Conservation (phyloP, 225 moss, liverwort and hornwort species). For the Anthoceros angustus region DNA sequence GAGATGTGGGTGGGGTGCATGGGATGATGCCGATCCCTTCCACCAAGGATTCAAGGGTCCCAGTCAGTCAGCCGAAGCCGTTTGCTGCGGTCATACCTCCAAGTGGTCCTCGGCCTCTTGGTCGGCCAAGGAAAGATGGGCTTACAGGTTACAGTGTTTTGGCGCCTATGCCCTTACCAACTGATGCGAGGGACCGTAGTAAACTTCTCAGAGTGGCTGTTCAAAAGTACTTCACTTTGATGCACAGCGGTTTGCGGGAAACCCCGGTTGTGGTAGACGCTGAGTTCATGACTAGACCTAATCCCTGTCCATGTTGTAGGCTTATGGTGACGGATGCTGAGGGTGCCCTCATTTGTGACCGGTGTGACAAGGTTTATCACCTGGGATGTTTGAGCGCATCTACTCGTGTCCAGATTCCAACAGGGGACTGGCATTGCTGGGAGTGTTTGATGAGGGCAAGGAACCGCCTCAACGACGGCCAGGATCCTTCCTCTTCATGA, state of each 20-base stretch:
- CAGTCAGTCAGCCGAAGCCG: neutral
- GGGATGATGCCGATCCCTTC: neutral
- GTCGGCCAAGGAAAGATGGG: slow-evolving; percentile 3
- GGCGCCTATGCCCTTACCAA: neutral
- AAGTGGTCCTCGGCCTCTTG: neutral
- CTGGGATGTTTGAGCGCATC: slow-evolving; percentile 50
- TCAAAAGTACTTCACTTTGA: slow-evolving; percentile 52
- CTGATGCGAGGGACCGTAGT: slow-evolving; percentile 25
- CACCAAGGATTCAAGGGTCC: neutral
- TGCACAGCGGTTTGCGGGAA: slow-evolving; percentile 21
- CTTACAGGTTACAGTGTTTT: neutral
- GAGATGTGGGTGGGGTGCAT: neutral
- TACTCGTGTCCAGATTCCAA: slow-evolving; percentile 23
- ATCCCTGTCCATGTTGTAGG: slow-evolving; percentile 55
- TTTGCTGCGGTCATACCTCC: neutral
- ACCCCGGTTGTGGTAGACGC: slow-evolving; percentile 25
- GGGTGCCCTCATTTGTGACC: slow-evolving; percentile 61
- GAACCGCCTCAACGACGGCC: slow-evolving; percentile 11
- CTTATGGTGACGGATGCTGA: slow-evolving; percentile 36
- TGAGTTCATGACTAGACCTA: slow-evolving; percentile 40
- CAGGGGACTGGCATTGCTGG: slow-evolving; percentile 70
- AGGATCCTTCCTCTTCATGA: too few species aligned
- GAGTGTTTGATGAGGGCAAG: slow-evolving; percentile 41
- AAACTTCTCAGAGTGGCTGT: slow-evolving; percentile 49
- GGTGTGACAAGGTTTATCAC: slow-evolving; percentile 64